A percentile compares a stretch with the other conserved stretches of the same genome.
Conservation (phyloP, 768 basidiomycete species). For the Boletus coccyginus region DNA sequence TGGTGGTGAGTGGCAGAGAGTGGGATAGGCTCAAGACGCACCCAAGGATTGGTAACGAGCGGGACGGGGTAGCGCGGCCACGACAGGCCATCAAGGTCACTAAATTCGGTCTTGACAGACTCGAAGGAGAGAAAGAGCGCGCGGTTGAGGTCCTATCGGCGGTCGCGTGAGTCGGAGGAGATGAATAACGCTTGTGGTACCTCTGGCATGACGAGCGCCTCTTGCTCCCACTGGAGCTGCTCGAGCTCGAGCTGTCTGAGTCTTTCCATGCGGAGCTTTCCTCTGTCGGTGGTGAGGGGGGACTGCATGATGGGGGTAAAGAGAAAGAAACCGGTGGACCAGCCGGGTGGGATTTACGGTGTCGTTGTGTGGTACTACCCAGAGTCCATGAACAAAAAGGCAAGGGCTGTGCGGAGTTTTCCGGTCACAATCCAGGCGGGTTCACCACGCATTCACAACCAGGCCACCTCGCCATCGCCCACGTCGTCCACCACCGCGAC, state of each 20-base stretch:
- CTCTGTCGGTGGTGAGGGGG: slow-evolving; percentile 36
- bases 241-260: slow-evolving; percentile 52
- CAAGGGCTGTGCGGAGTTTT: slow-evolving; percentile 8
- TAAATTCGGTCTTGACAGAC: slow-evolving; percentile 59
- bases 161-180: slow-evolving; percentile 10
- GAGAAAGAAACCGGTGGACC: background rate
- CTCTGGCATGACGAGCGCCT: slow-evolving; percentile 58
- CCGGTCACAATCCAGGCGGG: slow-evolving; percentile 8
- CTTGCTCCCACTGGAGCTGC: slow-evolving; percentile 50
- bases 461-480: background rate
- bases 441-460: background rate
- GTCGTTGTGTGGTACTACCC: background rate
- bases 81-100: slow-evolving; percentile 56
- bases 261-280: slow-evolving; percentile 45
- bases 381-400: background rate
- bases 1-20: background rate
- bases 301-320: slow-evolving; percentile 13
- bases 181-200: slow-evolving; percentile 26
- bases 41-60: slow-evolving; percentile 25
- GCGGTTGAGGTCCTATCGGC: slow-evolving; percentile 29
- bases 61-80: slow-evolving; percentile 43
- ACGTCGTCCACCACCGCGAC: background rate
- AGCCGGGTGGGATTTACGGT: background rate
- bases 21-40: slow-evolving; percentile 8
- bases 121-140: slow-evolving; percentile 41